phyloP scores from a whole-genome alignment of 176 grass and related monocot species.

The Pontederia paniculata region DNA sequence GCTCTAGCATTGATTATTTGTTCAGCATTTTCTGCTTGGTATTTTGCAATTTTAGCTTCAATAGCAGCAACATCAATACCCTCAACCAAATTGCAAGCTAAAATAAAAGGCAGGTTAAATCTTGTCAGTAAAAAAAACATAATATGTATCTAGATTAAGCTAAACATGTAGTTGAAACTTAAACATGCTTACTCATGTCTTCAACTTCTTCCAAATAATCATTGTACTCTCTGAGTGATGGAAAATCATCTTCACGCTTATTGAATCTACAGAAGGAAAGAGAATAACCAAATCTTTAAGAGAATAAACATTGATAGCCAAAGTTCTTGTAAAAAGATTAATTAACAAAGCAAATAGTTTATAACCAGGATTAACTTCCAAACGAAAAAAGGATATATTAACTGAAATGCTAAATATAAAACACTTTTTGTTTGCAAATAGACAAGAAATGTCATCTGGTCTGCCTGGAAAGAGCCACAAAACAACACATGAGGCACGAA shows the following conservation, averaged over 20 bases:
- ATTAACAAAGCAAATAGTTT: neutral
- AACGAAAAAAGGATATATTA: too few species aligned
- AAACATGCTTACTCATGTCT: slow-evolving; percentile 67
- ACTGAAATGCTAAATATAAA: too few species aligned
- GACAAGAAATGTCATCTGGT: too few species aligned
- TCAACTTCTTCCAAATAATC: slow-evolving; percentile 96
- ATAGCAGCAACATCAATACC: slow-evolving; percentile 62
- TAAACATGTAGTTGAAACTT: neutral
- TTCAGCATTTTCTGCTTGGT: slow-evolving; percentile 67
- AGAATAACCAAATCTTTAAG: too few species aligned
- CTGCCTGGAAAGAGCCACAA: too few species aligned
- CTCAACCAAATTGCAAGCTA: slow-evolving; percentile 69
- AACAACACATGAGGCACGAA: too few species aligned
- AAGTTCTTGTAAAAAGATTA: neutral
- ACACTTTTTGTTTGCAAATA: too few species aligned
- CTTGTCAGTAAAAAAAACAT: slow-evolving; percentile 1
- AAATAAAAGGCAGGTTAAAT: slow-evolving; percentile 7
- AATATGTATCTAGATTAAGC: too few species aligned
- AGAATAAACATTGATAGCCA: neutral
- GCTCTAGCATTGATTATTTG: slow-evolving; percentile 64
- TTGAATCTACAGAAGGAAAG: slow-evolving; percentile 46
- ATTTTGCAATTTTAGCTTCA: slow-evolving; percentile 64
- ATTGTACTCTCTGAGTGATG: slow-evolving; percentile 75
- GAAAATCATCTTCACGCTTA: slow-evolving; percentile 70
- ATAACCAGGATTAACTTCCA: neutral